These are phyloP conservation scores for Verticillium dahliae DNA, from an alignment of 2,329 filamentous ascomycete species.

Conservation along the genomic window DNA sequence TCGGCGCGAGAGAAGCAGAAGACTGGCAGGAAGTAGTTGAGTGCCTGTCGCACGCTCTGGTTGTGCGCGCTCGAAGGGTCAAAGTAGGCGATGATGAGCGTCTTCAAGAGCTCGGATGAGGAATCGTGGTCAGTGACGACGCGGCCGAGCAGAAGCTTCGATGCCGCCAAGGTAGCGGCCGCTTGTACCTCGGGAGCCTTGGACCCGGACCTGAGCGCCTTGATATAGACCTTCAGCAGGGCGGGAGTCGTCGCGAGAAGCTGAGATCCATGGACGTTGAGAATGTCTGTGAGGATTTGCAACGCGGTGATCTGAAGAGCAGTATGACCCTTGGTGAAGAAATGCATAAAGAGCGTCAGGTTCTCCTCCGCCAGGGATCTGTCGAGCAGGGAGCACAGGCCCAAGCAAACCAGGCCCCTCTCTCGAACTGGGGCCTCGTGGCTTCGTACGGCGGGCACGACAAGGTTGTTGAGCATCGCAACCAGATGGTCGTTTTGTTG, in stretches of 20 bases:
- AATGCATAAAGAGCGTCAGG: conserved; percentile 86
- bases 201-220: conserved; percentile 66
- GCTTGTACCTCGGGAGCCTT: conserved; percentile 71
- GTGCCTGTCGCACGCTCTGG: conserved; percentile 73
- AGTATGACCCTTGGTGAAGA: conserved; percentile 88
- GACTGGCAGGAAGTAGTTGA: conserved; percentile 91
- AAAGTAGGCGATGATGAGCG: conserved; percentile 81
- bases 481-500: conserved; percentile 89
- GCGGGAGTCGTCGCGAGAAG: conserved; percentile 62
- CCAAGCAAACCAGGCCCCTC: conserved; percentile 80
- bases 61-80: conserved; percentile 76
- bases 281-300: conserved; percentile 87
- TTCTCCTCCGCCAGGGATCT: conserved; percentile 90
- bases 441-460: conserved; percentile 89
- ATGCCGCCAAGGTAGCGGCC: conserved; percentile 72
- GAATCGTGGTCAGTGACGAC: conserved; percentile 65
- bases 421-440: conserved; percentile 91
- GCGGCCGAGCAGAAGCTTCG: conserved; percentile 77
- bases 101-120: conserved; percentile 71
- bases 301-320: conserved; percentile 83
- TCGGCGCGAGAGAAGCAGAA: conserved; percentile 81
- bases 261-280: conserved; percentile 80
- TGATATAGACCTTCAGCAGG: conserved; percentile 79
- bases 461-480: conserved; percentile 95
- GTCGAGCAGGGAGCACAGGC: conserved; percentile 85